Evolutionary conservation across 306 rosid species (phyloP).

Genomic region (Fragaria vesca): DNA sequence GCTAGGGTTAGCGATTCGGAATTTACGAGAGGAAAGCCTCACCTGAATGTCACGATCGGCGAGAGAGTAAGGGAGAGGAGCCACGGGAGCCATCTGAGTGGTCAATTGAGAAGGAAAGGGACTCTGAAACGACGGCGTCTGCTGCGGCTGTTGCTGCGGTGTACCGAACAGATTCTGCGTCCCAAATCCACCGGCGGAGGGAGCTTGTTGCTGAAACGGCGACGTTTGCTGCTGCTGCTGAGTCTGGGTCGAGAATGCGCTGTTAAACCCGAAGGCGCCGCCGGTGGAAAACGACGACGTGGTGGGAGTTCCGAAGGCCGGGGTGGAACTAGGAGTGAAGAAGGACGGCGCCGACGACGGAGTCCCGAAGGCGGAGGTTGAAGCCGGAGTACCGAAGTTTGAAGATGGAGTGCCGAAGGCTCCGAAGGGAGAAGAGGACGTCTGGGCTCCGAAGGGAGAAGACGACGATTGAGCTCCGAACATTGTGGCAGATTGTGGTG

Average conservation of each 20-base stretch:
- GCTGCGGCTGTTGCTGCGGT: conserved; percentile 28
- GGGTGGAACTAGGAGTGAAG: conserved; percentile 52
- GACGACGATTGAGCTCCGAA: conserved; percentile 45
- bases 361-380: conserved; percentile 39
- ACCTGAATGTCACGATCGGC: conserved; percentile 96
- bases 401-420: conserved; percentile 54
- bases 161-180: conserved; percentile 46
- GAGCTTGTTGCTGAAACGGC: conserved; percentile 38
- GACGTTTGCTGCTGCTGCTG: conserved; percentile 31
- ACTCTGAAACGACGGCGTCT: conserved; percentile 5
- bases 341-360: conserved; percentile 40
- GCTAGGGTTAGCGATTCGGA: not conserved
- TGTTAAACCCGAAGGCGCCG: conserved; percentile 54
- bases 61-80: conserved; percentile 81
- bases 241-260: conserved; percentile 58
- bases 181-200: conserved; percentile 51
- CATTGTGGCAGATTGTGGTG: not conserved
- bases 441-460: conserved; percentile 17
- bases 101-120: conserved; percentile 59
- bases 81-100: conserved; percentile 93
- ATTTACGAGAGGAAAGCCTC: not conserved
- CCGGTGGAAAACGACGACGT: conserved; percentile 47
- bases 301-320: conserved; percentile 61
- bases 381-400: conserved; percentile 43
- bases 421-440: conserved; percentile 12